phyloP scores from a whole-genome alignment of 1,284 basidiomycete genomes.

The Boletellus dicymbophilus region DNA sequence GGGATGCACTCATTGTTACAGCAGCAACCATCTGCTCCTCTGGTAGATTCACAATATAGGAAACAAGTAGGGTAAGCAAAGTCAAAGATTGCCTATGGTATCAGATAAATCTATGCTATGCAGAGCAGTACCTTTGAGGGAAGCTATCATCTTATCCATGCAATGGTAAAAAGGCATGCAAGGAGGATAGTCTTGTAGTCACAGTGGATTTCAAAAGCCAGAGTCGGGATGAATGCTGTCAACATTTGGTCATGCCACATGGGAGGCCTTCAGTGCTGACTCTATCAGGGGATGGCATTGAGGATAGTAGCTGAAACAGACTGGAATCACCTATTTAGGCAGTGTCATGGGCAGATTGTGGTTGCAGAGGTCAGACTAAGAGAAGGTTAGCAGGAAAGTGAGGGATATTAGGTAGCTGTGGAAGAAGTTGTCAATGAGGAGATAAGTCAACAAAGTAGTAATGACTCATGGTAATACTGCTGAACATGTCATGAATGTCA shows the following conservation, averaged over 20 bases:
- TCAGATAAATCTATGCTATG: neutral
- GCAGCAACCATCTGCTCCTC: neutral
- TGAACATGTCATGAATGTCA: slow-evolving; percentile 92
- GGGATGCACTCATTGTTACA: neutral
- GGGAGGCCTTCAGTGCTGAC: too few species aligned
- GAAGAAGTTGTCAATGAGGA: slow-evolving; percentile 7
- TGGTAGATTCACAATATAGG: neutral
- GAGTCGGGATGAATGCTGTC: too few species aligned
- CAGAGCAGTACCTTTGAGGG: too few species aligned
- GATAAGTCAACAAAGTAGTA: neutral
- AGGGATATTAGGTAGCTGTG: slow-evolving; percentile 60
- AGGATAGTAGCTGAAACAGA: slow-evolving; percentile 25
- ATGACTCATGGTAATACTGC: slow-evolving; percentile 72
- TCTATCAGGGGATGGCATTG: too few species aligned
- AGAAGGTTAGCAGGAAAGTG: slow-evolving; percentile 64
- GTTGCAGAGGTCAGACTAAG: slow-evolving; percentile 61
- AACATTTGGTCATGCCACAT: too few species aligned
- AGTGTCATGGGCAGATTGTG: slow-evolving; percentile 39
- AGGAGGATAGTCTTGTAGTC: too few species aligned
- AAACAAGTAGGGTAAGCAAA: neutral
- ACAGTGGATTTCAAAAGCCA: too few species aligned
- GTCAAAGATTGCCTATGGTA: neutral
- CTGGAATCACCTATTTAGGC: slow-evolving; percentile 20
- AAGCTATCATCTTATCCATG: too few species aligned
- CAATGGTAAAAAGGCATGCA: too few species aligned